Conservation (phyloP, 208 protist genomes). For the Blechomonas ayalai region DNA sequence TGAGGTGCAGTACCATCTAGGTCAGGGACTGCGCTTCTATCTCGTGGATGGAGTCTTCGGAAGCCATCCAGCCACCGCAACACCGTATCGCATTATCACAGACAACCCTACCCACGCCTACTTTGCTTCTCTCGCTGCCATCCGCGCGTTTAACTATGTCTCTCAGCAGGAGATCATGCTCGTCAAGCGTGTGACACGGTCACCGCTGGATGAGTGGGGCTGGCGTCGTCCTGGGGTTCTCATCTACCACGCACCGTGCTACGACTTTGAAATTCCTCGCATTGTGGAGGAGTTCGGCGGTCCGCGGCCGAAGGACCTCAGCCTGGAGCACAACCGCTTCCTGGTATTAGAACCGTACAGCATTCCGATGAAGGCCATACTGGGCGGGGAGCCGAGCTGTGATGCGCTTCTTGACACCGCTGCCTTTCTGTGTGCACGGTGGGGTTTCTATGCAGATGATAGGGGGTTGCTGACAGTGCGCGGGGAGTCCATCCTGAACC, state of each 20-base stretch:
- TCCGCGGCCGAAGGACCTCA: slow-evolving; percentile 76
- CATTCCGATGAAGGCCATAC: slow-evolving; percentile 85
- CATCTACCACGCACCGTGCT: slow-evolving; percentile 79
- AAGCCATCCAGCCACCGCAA: slow-evolving; percentile 55
- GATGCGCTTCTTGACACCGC: slow-evolving; percentile 70
- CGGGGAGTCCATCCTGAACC: slow-evolving; percentile 54
- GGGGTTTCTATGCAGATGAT: slow-evolving; percentile 87
- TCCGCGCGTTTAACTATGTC: slow-evolving; percentile 82
- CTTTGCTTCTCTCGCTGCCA: slow-evolving; percentile 69
- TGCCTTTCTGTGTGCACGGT: slow-evolving; percentile 75
- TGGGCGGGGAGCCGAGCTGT: slow-evolving; percentile 72
- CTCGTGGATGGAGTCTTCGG: slow-evolving; percentile 83
- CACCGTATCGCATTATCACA: slow-evolving; percentile 85
- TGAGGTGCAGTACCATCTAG: slow-evolving; percentile 86
- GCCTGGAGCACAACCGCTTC: slow-evolving; percentile 58
- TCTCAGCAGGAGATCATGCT: slow-evolving; percentile 79
- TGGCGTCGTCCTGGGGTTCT: slow-evolving; percentile 79
- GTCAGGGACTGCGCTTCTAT: slow-evolving; percentile 85
- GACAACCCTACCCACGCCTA: slow-evolving; percentile 87
- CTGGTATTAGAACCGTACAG: slow-evolving; percentile 83
- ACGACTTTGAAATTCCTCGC: slow-evolving; percentile 76
- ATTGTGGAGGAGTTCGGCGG: slow-evolving; percentile 91
- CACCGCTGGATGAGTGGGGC: slow-evolving; percentile 84
- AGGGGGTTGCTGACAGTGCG: slow-evolving; percentile 65
- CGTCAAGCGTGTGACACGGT: slow-evolving; percentile 76